A percentile compares a stretch with the other conserved stretches of the same genome.
Conservation (phyloP, 1,284 basidiomycete species). For the Inonotus hispidus region DNA sequence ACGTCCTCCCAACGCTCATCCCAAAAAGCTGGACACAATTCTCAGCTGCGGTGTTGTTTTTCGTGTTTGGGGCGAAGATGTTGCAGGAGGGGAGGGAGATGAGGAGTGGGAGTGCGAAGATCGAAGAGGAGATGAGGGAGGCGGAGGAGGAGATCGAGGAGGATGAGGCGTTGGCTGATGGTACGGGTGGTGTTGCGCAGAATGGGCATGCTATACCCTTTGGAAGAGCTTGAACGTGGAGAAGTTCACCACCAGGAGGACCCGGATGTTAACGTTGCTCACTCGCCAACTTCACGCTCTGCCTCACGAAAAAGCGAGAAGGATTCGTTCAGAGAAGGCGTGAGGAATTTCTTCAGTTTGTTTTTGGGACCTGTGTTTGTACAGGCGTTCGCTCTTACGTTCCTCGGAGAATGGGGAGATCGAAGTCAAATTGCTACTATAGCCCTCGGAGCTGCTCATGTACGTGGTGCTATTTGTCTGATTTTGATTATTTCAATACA, state of each 20-base stretch:
- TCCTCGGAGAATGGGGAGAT: conserved; percentile 98
- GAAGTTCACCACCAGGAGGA: conserved; percentile 25
- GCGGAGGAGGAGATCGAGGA: conserved; percentile 85
- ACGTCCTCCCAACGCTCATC: conserved; percentile 77
- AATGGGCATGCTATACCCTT: conserved; percentile 43
- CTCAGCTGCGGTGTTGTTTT: conserved; percentile 75
- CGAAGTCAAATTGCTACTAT: conserved; percentile 97
- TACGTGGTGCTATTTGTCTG: conserved; percentile 39
- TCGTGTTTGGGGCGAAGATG: conserved; percentile 87
- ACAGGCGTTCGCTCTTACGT: conserved; percentile 92
- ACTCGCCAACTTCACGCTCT: background rate
- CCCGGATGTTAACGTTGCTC: background rate
- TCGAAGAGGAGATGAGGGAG: conserved; percentile 90
- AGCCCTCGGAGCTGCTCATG: conserved; percentile 92
- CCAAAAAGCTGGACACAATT: conserved; percentile 77
- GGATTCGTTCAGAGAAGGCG: conserved; percentile 47
- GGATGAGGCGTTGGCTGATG: conserved; percentile 50
- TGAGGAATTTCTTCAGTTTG: conserved; percentile 78
- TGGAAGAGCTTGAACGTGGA: conserved; percentile 62
- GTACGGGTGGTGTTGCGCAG: conserved; percentile 29
- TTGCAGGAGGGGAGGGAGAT: conserved; percentile 75
- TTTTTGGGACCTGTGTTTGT: conserved; percentile 92
- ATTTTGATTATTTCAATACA: no score
- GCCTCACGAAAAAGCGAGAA: conserved; percentile 15
- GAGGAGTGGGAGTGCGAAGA: conserved; percentile 71